Percentiles rank a stretch among this genome's conserved stretches.
phyloP scores from a whole-genome alignment of 2,329 filamentous ascomycete genomes.

The Plectosphaerella plurivora region DNA sequence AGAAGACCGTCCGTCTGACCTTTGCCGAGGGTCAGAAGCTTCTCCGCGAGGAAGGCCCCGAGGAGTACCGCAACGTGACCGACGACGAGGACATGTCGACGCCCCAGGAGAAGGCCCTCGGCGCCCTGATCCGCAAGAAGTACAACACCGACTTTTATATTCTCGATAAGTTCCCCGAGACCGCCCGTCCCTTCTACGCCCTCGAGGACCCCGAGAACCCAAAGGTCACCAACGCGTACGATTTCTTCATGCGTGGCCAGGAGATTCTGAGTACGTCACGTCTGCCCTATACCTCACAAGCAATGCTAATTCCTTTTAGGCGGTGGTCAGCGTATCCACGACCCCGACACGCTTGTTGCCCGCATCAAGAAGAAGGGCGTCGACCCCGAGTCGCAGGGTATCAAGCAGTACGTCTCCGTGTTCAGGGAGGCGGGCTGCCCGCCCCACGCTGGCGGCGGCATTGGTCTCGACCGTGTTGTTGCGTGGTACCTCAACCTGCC shows the following conservation, averaged over 20 bases:
- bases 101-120: constrained; percentile 83
- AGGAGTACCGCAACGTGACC: constrained; percentile 61
- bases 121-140: constrained; percentile 79
- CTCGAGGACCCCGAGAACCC: constrained; percentile 68
- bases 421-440: constrained; percentile 79
- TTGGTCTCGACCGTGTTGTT: constrained; percentile 84
- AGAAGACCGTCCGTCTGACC: constrained; percentile 71
- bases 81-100: constrained; percentile 80
- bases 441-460: constrained; percentile 86
- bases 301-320: background rate
- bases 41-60: constrained; percentile 67
- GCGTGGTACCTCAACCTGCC: constrained; percentile 57
- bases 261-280: constrained; percentile 60
- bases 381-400: constrained; percentile 67
- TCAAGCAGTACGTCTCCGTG: constrained; percentile 85
- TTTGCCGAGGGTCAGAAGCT: constrained; percentile 77
- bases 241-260: constrained; percentile 90
- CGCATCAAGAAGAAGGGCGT: constrained; percentile 77
- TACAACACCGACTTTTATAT: constrained; percentile 96
- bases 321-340: constrained; percentile 79
- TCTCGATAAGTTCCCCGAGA: constrained; percentile 91
- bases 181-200: constrained; percentile 87
- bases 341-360: constrained; percentile 68
- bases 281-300: background rate
- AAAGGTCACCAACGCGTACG: constrained; percentile 63